A percentile compares a stretch with the other conserved stretches of the same genome.
Evolutionary conservation across 805 yeast species (phyloP).

Genomic region (Priceomyces fermenticarens): DNA sequence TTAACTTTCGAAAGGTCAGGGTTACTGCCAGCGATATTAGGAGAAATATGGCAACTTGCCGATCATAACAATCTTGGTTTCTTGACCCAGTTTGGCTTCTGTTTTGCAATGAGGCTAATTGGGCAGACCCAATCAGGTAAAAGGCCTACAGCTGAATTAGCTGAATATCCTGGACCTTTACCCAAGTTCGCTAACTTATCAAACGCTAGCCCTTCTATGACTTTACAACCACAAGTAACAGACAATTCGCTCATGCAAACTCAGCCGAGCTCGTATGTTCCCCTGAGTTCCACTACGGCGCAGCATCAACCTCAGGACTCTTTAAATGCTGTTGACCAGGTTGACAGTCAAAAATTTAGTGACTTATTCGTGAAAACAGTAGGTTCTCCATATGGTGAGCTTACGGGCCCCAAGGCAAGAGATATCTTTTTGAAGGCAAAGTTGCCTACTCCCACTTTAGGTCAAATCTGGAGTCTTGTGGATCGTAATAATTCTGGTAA

Average conservation of each 20-base stretch:
- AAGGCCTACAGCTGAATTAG: constrained; percentile 48
- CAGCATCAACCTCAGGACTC: constrained; percentile 32
- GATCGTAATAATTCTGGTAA: constrained; percentile 75
- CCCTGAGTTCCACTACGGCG: constrained; percentile 27
- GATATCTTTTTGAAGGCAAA: constrained; percentile 87
- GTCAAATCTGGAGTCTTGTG: constrained; percentile 85
- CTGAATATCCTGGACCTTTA: constrained; percentile 58
- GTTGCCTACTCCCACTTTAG: constrained; percentile 71
- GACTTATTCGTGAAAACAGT: constrained; percentile 68
- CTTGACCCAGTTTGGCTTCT: constrained; percentile 75
- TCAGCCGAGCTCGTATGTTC: constrained; percentile 36
- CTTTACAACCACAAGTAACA: constrained; percentile 35
- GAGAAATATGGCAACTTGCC: constrained; percentile 94
- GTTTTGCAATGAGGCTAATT: constrained; percentile 82
- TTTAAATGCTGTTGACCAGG: constrained; percentile 52
- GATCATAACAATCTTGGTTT: constrained; percentile 87
- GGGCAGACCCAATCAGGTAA: constrained; percentile 82
- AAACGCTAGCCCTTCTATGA: constrained; percentile 10
- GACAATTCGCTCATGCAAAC: constrained; percentile 39
- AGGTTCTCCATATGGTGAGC: constrained; percentile 50
- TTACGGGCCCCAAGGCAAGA: constrained; percentile 79
- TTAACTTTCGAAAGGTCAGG: constrained; percentile 83
- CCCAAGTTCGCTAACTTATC: constrained; percentile 53
- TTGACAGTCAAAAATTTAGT: constrained; percentile 63
- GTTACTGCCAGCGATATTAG: constrained; percentile 69